Percentiles rank a stretch among this genome's conserved stretches.
phyloP scores from a whole-genome alignment of 176 grass and related monocot species.

The Canna indica region DNA sequence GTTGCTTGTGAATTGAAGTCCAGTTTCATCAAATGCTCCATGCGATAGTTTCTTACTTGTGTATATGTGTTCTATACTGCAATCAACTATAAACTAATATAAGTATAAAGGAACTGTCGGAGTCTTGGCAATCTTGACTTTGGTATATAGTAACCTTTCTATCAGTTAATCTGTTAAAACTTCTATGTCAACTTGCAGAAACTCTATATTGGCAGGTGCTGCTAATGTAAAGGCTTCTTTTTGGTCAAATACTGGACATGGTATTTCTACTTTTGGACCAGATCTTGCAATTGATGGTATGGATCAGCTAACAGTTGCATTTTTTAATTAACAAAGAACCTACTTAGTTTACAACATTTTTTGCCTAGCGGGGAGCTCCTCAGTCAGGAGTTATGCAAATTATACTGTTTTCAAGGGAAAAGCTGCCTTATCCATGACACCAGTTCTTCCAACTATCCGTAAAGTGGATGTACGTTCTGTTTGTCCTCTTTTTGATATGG shows the following conservation, averaged over 20 bases:
- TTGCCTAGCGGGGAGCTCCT: neutral
- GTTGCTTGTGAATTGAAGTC: too few species aligned
- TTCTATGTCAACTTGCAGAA: neutral
- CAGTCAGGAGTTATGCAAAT: slow-evolving; percentile 36
- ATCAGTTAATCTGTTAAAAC: neutral
- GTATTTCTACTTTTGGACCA: neutral
- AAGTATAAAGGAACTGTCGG: too few species aligned
- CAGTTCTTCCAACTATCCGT: slow-evolving; percentile 56
- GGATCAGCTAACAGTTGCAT: neutral
- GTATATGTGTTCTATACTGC: neutral
- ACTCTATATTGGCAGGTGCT: neutral
- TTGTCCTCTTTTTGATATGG: slow-evolving; percentile 3
- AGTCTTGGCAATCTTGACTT: neutral
- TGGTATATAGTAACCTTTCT: neutral
- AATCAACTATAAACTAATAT: neutral
- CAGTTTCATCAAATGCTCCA: too few species aligned
- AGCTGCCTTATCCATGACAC: slow-evolving; percentile 62
- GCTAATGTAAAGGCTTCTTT: neutral
- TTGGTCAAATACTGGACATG: neutral
- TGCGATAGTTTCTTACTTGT: neutral
- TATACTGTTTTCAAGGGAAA: slow-evolving; percentile 92
- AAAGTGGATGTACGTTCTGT: slow-evolving; percentile 46
- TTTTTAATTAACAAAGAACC: neutral
- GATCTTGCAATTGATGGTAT: neutral
- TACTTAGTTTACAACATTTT: neutral